Conservation (phyloP, 73 alveolate genomes). For the Tetrahymena elliotti region DNA sequence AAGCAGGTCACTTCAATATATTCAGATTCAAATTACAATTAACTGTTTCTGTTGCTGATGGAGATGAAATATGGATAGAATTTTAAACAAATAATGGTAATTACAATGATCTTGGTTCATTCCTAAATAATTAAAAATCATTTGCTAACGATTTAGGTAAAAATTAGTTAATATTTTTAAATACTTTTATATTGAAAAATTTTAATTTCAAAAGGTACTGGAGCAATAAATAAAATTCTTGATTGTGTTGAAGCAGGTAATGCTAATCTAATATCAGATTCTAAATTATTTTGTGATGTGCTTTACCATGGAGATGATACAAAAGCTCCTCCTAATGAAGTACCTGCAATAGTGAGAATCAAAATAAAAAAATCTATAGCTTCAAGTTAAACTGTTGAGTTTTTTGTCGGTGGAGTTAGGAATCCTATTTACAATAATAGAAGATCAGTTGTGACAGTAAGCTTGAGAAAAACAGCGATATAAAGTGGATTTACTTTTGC, state of each 20-base stretch:
- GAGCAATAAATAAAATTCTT: not conserved
- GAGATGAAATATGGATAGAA: not conserved
- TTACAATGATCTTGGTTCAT: not conserved
- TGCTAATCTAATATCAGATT: not conserved
- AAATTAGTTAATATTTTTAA: not conserved
- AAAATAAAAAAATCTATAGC: not conserved
- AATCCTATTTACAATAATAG: not conserved
- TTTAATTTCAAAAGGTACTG: not conserved
- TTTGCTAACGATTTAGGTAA: not conserved
- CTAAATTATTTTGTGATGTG: not conserved
- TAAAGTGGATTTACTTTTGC: not conserved
- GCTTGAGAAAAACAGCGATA: not conserved
- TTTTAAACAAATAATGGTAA: not conserved
- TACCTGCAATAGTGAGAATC: not conserved
- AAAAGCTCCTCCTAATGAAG: not conserved
- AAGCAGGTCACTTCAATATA: not conserved
- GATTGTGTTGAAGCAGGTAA: not conserved
- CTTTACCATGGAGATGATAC: not conserved
- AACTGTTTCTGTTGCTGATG: not conserved
- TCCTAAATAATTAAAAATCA: not conserved
- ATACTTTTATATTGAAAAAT: too few species aligned
- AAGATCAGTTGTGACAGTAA: not conserved
- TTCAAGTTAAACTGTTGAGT: not conserved
- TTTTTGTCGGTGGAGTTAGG: not conserved
- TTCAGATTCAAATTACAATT: not conserved